Evolutionary conservation across 2,329 filamentous ascomycete species (phyloP), one percentile per base, ranked within the genome.

Genomic region (Sphaerostilbella broomeana): DNA sequence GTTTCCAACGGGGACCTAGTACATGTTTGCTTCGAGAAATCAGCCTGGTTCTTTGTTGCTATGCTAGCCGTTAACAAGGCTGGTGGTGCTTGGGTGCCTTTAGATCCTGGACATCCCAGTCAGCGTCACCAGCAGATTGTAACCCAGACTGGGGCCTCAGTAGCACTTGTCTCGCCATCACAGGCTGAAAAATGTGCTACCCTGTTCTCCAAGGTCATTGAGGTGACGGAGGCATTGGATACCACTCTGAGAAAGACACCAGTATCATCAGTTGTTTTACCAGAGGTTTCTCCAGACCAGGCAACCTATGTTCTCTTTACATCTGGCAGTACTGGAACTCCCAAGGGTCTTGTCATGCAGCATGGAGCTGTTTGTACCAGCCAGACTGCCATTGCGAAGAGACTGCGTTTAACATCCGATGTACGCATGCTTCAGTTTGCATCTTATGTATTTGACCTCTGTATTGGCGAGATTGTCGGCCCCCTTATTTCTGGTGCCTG

Each of bases 261-360:
- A 20, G 12, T 29, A 16, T 29, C 4, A 13, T 12, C 7, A 29
- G 11, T 7, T n/a, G n/a, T n/a, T n/a, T n/a, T n/a, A n/a, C n/a
- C n/a, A n/a, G n/a, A n/a, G n/a, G n/a, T n/a, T n/a, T n/a, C 27
- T 3, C n/a, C 8, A 12, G 10, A 17, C 16, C 7, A 33, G 7
- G 36, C 58, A 29, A 57, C 65, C n/a, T 68, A 67, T 37, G 70
- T 77, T 49, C 72, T 77, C 50, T 78, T 77, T 50, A 77, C 74
- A 18, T 77, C 73, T 3, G 74, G 73, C 16, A 76, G 70, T 38
- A 78, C 74, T 1, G 74, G 74, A 5, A 65, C 65, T 40, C 74
- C 74, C 7, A 78, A 77, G 58, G 74, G 73, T 18, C 71, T 77
- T 12, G 59, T 76, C 16, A 56, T 66, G 13, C 33, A 45, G 22